A percentile compares a stretch with the other conserved stretches of the same genome.
These are phyloP conservation scores for Sphaceloma murrayae DNA, from an alignment of 2,329 filamentous ascomycete species.

Conservation along the genomic window DNA sequence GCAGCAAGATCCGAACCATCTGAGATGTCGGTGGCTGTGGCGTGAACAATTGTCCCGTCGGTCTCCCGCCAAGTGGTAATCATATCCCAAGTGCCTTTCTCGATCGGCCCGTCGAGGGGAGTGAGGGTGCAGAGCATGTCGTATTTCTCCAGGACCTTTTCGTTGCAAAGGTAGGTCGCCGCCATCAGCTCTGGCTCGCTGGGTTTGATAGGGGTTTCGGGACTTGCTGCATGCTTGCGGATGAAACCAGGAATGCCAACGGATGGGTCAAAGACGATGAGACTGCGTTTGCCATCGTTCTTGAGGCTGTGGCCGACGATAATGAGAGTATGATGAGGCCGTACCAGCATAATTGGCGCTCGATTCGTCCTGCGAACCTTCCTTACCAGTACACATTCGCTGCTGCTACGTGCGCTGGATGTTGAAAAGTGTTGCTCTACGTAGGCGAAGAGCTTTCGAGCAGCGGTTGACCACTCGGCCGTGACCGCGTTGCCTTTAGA, in stretches of 20 bases:
- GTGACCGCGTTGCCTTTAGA: too few species aligned
- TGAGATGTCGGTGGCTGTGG: not conserved
- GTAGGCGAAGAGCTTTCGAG: not conserved
- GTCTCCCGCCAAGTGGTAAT: not conserved
- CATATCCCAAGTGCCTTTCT: not conserved
- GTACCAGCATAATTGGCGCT: slow-evolving; percentile 82
- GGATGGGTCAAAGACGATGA: slow-evolving; percentile 82
- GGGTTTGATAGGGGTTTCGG: not conserved
- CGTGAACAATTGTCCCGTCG: not conserved
- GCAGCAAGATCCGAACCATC: not conserved
- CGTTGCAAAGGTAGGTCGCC: not conserved
- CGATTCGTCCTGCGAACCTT: not conserved
- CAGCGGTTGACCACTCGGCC: not conserved
- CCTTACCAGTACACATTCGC: not conserved
- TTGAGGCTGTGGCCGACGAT: slow-evolving; percentile 73
- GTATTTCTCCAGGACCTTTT: not conserved
- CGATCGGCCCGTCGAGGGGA: not conserved
- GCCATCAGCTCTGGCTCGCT: not conserved
- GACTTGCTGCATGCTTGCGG: not conserved
- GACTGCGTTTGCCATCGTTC: slow-evolving; percentile 52
- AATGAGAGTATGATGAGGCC: slow-evolving; percentile 80
- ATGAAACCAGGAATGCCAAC: not conserved
- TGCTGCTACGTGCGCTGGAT: not conserved
- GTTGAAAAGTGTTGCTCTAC: not conserved
- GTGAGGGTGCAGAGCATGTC: not conserved